A percentile compares a stretch with the other conserved stretches of the same genome.
These are phyloP conservation scores for Pleurozium schreberi DNA, from an alignment of 225 moss, liverwort and hornwort genomes.

Conservation along the genomic window DNA sequence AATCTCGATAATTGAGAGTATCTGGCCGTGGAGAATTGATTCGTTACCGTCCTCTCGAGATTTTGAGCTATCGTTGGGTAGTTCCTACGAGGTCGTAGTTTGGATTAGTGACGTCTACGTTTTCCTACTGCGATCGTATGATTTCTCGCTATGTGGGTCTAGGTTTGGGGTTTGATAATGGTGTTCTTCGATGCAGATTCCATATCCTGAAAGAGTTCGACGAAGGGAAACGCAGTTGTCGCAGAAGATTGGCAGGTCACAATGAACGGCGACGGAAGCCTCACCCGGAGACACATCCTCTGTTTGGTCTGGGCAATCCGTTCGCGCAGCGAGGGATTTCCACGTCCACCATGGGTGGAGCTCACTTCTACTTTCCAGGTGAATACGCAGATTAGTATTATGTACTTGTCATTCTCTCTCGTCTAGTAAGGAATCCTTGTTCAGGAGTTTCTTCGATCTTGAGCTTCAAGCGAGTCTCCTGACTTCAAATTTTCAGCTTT, in stretches of 20 bases:
- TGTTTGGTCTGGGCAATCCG: conserved; percentile 21
- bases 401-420: neutral
- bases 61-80: neutral
- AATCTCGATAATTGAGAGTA: neutral
- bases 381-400: neutral
- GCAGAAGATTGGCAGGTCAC: conserved; percentile 77
- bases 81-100: neutral
- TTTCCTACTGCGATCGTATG: neutral
- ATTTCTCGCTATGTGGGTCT: neutral
- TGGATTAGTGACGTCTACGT: no score
- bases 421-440: neutral
- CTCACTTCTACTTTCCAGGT: conserved; percentile 12
- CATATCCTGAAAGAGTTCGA: conserved; percentile 81
- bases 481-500: neutral
- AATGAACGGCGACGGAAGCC: conserved; percentile 83
- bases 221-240: conserved; percentile 81
- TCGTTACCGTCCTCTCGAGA: neutral
- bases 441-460: neutral
- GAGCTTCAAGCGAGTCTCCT: neutral
- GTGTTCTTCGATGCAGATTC: conserved; percentile 40
- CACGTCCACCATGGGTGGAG: conserved; percentile 28
- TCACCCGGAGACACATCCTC: conserved; percentile 53
- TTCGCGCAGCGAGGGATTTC: conserved; percentile 34
- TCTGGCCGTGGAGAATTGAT: neutral
- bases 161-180: neutral